Evolutionary conservation across 2,329 filamentous ascomycete species (phyloP).

Genomic region (Fusarium goolgardi): DNA sequence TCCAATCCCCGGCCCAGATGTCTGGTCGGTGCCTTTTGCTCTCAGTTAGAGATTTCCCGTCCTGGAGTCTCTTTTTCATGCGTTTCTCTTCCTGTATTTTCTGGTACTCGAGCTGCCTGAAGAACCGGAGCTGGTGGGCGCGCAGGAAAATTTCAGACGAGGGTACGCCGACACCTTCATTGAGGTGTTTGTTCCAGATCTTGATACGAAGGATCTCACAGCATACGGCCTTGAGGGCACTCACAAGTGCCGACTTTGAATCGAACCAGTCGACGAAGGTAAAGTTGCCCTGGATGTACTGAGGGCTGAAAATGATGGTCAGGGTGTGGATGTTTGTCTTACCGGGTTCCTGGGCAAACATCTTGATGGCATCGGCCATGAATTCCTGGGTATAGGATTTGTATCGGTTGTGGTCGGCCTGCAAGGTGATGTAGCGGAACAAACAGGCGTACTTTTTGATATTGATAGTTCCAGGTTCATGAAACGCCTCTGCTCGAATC

Average conservation of each 20-base stretch:
- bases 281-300: conserved; percentile 34
- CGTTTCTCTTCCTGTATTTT: background rate
- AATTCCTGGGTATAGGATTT: conserved; percentile 38
- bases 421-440: conserved; percentile 57
- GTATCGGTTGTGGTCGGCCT: conserved; percentile 57
- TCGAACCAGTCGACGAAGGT: conserved; percentile 55
- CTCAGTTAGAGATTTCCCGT: background rate
- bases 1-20: conserved; percentile 14
- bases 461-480: conserved; percentile 47
- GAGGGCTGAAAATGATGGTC: conserved; percentile 56
- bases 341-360: conserved; percentile 48
- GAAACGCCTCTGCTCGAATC: conserved; percentile 10
- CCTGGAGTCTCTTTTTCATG: background rate
- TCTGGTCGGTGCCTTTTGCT: conserved; percentile 4
- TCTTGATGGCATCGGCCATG: conserved; percentile 54
- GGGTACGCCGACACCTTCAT: background rate
- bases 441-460: conserved; percentile 52
- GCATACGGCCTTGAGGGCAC: conserved; percentile 50
- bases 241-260: conserved; percentile 44
- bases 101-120: conserved; percentile 7
- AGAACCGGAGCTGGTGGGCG: conserved; percentile 31
- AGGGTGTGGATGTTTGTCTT: conserved; percentile 55
- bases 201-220: conserved; percentile 54
- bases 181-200: conserved; percentile 47
- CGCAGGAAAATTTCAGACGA: conserved; percentile 21